Conservation (phyloP, 1,284 basidiomycete species). For the Trametes hirsuta region DNA sequence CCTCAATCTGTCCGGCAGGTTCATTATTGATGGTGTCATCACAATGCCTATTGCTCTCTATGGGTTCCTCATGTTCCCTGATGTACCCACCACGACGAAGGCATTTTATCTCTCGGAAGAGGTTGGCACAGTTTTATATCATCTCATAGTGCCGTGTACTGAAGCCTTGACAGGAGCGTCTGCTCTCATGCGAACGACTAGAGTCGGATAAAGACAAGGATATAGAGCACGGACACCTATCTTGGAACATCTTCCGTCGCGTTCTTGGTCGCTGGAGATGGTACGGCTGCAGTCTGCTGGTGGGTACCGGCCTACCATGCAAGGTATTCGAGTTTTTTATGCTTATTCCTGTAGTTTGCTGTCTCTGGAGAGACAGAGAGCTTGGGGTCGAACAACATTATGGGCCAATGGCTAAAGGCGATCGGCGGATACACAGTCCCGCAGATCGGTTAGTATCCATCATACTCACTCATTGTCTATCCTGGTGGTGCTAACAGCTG, state of each 20-base stretch:
- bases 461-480: no score
- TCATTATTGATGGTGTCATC: slow-evolving; percentile 76
- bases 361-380: slow-evolving; percentile 71
- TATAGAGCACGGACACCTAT: slow-evolving; percentile 46
- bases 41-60: slow-evolving; percentile 75
- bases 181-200: slow-evolving; percentile 53
- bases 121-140: slow-evolving; percentile 39
- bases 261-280: slow-evolving; percentile 70
- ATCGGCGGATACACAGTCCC: slow-evolving; percentile 63
- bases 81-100: slow-evolving; percentile 66
- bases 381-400: slow-evolving; percentile 73
- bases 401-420: slow-evolving; percentile 76
- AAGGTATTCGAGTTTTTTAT: background rate
- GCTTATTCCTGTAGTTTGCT: slow-evolving; percentile 47
- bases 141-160: background rate
- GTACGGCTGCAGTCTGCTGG: slow-evolving; percentile 68
- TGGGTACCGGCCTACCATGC: slow-evolving; percentile 33
- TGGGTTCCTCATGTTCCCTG: slow-evolving; percentile 74
- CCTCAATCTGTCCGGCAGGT: slow-evolving; percentile 39
- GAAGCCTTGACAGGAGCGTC: slow-evolving; percentile 50
- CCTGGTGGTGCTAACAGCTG: no score
- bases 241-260: slow-evolving; percentile 52
- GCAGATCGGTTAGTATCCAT: slow-evolving; percentile 49
- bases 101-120: slow-evolving; percentile 67
- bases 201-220: slow-evolving; percentile 37